These are phyloP conservation scores for Cordyceps tenuipes DNA, from an alignment of 2,329 filamentous ascomycete species.

Conservation along the genomic window DNA sequence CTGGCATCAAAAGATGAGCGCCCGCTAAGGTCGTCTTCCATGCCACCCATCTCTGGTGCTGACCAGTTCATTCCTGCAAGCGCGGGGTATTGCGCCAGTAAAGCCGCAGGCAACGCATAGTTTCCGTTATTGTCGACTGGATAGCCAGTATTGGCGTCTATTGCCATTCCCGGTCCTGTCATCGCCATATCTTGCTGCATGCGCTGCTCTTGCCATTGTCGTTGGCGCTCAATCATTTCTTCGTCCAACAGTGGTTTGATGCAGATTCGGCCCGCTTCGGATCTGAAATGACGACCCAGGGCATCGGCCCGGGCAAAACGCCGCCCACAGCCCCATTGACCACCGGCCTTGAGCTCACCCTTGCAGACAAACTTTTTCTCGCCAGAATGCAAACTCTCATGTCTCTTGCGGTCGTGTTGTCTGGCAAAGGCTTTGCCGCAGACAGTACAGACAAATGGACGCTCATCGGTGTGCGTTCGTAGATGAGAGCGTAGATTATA, in stretches of 20 bases:
- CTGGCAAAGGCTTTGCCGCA: constrained; percentile 96
- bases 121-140: constrained; percentile 47
- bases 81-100: constrained; percentile 87
- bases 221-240: constrained; percentile 76
- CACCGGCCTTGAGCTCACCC: constrained; percentile 74
- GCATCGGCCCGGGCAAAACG: constrained; percentile 94
- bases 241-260: constrained; percentile 97
- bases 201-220: constrained; percentile 64
- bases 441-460: constrained; percentile 93
- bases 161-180: constrained; percentile 45
- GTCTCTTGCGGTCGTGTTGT: constrained; percentile 93
- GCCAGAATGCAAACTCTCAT: constrained; percentile 90
- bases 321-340: constrained; percentile 86
- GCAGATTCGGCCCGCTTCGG: constrained; percentile 88
- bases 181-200: constrained; percentile 56
- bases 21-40: constrained; percentile 69
- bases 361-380: constrained; percentile 99
- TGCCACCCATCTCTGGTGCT: constrained; percentile 52
- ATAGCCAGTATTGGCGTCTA: constrained; percentile 52
- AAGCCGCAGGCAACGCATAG: constrained; percentile 72
- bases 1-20: constrained; percentile 76
- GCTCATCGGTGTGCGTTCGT: constrained; percentile 92
- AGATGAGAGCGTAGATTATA: constrained; percentile 95
- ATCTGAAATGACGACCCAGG: constrained; percentile 87
- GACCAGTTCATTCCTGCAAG: constrained; percentile 87